These are phyloP conservation scores for Didymellaceae sp. DNA, from an alignment of 2,329 filamentous ascomycete species.

Conservation along the genomic window DNA sequence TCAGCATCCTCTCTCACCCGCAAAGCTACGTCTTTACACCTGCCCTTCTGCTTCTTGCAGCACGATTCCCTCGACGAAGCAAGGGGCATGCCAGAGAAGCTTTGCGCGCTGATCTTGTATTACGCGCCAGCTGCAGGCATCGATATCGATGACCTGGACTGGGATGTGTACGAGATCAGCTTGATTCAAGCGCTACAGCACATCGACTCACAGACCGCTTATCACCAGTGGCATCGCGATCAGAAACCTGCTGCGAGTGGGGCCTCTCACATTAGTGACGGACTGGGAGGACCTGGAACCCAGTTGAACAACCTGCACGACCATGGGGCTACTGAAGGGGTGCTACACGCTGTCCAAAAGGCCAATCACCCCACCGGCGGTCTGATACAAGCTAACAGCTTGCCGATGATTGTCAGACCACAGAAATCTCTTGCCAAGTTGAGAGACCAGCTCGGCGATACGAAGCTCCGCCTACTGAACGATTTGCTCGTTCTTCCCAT, in stretches of 20 bases:
- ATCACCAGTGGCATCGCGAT: slow-evolving; percentile 13
- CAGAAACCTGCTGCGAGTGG: background rate
- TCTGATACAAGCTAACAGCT: background rate
- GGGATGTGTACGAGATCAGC: slow-evolving; percentile 11
- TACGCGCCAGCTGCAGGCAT: slow-evolving; percentile 3
- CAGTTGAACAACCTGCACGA: background rate
- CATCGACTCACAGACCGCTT: slow-evolving; percentile 5
- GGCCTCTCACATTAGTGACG: background rate
- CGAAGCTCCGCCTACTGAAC: background rate
- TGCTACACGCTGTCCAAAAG: background rate
- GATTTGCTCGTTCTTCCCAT: background rate
- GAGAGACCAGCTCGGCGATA: background rate
- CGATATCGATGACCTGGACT: slow-evolving; percentile 9
- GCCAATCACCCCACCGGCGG: background rate
- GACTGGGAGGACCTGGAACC: no score
- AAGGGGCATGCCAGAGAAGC: slow-evolving; percentile 12
- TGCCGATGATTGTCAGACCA: background rate
- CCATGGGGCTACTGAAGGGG: background rate
- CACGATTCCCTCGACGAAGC: slow-evolving; percentile 1
- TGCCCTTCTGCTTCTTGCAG: slow-evolving; percentile 24
- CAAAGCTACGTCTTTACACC: slow-evolving; percentile 8
- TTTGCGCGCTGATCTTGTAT: slow-evolving; percentile 22
- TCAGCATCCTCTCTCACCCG: slow-evolving; percentile 19
- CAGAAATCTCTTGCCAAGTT: slow-evolving; percentile 4
- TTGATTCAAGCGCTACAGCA: slow-evolving; percentile 10